Evolutionary conservation across 1,284 basidiomycete genomes (phyloP).

Genomic region (Pulveroboletus sp.): DNA sequence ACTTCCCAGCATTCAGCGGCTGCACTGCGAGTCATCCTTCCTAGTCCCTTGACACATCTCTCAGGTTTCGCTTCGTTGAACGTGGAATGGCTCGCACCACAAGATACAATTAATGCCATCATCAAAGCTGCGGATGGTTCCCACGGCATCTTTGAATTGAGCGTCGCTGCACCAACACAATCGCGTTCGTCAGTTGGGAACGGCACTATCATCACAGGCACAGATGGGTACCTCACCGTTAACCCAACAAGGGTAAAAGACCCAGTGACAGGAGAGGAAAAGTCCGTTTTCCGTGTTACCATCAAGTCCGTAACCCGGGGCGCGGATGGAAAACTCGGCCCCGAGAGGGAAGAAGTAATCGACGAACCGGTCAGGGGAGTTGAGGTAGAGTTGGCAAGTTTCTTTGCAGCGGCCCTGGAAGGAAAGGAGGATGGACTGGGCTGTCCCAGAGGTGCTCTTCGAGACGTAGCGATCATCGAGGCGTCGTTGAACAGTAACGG

Average conservation of each 20-base stretch:
- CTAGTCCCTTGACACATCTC: conserved; percentile 52
- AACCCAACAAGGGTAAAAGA: conserved; percentile 37
- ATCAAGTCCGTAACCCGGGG: conserved; percentile 46
- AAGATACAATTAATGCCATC: conserved; percentile 70
- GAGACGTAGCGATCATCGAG: conserved; percentile 77
- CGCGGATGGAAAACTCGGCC: conserved; percentile 44
- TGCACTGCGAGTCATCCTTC: conserved; percentile 61
- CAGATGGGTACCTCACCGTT: conserved; percentile 59
- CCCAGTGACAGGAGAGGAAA: conserved; percentile 18
- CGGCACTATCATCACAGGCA: conserved; percentile 58
- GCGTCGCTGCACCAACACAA: conserved; percentile 55
- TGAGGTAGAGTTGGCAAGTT: conserved; percentile 58
- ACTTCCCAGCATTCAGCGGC: conserved; percentile 59
- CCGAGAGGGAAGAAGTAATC: conserved; percentile 51
- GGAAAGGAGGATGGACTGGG: conserved; percentile 53
- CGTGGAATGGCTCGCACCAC: conserved; percentile 67
- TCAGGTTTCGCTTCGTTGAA: conserved; percentile 69
- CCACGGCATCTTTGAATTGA: conserved; percentile 60
- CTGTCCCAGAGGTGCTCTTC: conserved; percentile 56
- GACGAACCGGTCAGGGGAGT: conserved; percentile 56
- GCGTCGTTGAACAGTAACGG: conserved; percentile 75
- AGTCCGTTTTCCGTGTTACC: conserved; percentile 38
- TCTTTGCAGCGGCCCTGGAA: conserved; percentile 51
- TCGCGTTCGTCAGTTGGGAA: conserved; percentile 40
- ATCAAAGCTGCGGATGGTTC: conserved; percentile 53